Conservation (phyloP, 129 eudicot genomes). For the Tagetes erecta region DNA sequence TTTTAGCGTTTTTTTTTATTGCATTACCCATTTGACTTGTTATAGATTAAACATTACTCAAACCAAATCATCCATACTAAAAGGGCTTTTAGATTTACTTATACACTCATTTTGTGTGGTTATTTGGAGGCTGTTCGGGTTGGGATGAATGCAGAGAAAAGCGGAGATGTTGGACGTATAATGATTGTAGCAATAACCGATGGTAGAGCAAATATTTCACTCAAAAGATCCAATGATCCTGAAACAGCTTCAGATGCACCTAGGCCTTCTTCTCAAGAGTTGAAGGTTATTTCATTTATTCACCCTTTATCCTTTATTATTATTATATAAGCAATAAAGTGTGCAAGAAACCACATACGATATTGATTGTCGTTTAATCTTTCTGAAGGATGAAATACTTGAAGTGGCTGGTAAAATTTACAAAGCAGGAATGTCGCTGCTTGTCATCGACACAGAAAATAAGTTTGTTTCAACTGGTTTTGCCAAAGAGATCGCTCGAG, state of each 20-base stretch:
- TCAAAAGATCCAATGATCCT: constrained; percentile 86
- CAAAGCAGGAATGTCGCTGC: constrained; percentile 97
- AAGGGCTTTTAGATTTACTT: neutral
- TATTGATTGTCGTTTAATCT: constrained; percentile 14
- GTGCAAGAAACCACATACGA: neutral
- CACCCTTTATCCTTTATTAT: neutral
- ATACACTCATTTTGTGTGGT: neutral
- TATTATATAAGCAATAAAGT: neutral
- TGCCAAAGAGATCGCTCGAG: constrained; percentile 95
- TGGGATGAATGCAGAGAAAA: constrained; percentile 94
- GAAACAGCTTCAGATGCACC: constrained; percentile 75
- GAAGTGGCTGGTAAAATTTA: constrained; percentile 94
- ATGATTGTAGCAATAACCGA: constrained; percentile 97
- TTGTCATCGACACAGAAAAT: constrained; percentile 92
- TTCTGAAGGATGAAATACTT: constrained; percentile 85
- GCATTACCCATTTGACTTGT: neutral
- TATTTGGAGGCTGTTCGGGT: constrained; percentile 52
- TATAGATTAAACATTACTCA: neutral
- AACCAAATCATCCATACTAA: neutral
- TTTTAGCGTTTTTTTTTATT: neutral
- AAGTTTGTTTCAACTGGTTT: constrained; percentile 97
- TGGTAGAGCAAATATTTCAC: constrained; percentile 96
- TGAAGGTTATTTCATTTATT: constrained; percentile 50
- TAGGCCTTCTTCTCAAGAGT: constrained; percentile 73
- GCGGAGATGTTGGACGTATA: constrained; percentile 97